Evolutionary conservation across 192 early-diverging fungal genomes (phyloP).

Genomic region (Dispira simplex): DNA sequence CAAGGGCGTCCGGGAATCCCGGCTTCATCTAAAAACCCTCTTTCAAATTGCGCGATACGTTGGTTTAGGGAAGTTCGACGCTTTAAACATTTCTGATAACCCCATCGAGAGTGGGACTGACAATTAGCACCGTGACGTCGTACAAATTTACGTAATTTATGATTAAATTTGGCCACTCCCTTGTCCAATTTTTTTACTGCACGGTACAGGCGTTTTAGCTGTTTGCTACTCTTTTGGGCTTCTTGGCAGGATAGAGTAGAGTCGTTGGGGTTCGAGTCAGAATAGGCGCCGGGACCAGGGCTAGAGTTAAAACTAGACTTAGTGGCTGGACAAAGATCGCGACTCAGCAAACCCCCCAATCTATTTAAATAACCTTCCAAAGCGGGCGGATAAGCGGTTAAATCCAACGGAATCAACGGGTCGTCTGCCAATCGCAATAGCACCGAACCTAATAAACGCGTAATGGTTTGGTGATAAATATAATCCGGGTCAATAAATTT

Average conservation of each 20-base stretch:
- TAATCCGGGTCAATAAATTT: conserved; percentile 37
- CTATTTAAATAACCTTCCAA: conserved; percentile 23
- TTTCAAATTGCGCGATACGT: conserved; percentile 30
- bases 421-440: conserved; percentile 29
- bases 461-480: conserved; percentile 31
- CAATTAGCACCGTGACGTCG: conserved; percentile 24
- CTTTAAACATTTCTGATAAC: conserved; percentile 16
- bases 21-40: conserved; percentile 35
- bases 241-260: conserved; percentile 17
- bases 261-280: not conserved
- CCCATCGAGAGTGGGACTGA: conserved; percentile 11
- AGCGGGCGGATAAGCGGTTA: conserved; percentile 28
- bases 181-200: conserved; percentile 11
- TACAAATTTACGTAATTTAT: conserved; percentile 17
- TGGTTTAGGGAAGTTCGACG: conserved; percentile 29
- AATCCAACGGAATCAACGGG: conserved; percentile 24
- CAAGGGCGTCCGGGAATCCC: conserved; percentile 39
- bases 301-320: not conserved
- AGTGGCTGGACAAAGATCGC: conserved; percentile 1
- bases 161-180: conserved; percentile 17
- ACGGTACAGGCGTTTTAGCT: not conserved
- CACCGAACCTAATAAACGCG: conserved; percentile 29
- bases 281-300: not conserved
- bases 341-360: conserved; percentile 17
- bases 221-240: conserved; percentile 17